Conservation (phyloP, 495 filamentous ascomycete genomes). For the Annulohypoxylon moriforme region DNA sequence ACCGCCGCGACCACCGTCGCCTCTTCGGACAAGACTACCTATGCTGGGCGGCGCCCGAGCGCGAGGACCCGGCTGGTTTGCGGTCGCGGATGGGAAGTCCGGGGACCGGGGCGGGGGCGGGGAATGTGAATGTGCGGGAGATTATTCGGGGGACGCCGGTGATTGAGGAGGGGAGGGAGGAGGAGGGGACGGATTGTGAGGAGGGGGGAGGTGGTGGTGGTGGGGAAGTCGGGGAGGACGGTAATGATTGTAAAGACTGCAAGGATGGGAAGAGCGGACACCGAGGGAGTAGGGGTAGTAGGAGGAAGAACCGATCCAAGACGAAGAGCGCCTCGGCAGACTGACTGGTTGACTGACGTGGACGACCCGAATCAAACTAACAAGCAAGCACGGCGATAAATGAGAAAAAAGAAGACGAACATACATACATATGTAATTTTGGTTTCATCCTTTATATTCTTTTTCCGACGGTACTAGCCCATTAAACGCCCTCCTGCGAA, state of each 20-base stretch:
- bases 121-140: too few species aligned
- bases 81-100: neutral
- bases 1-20: constrained; percentile 44
- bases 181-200: neutral
- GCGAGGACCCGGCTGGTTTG: constrained; percentile 17
- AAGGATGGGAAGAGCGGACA: neutral
- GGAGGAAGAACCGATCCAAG: neutral
- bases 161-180: constrained; percentile 10
- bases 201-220: neutral
- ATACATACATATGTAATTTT: neutral
- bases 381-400: neutral
- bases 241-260: neutral
- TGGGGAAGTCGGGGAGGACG: neutral
- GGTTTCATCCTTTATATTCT: constrained; percentile 1
- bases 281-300: neutral
- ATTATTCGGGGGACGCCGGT: neutral
- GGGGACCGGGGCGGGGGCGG: neutral
- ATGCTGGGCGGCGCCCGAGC: constrained; percentile 41
- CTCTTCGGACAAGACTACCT: constrained; percentile 44
- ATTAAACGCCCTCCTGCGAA: constrained; percentile 3
- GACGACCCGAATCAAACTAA: too few species aligned
- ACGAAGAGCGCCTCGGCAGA: neutral
- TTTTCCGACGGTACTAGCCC: neutral
- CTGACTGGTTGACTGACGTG: too few species aligned
- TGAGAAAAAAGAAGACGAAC: neutral